A percentile compares a stretch with the other conserved stretches of the same genome.
These are phyloP conservation scores for Blastocystis sp. DNA, from an alignment of 352 stramenopile genomes.

Conservation along the genomic window DNA sequence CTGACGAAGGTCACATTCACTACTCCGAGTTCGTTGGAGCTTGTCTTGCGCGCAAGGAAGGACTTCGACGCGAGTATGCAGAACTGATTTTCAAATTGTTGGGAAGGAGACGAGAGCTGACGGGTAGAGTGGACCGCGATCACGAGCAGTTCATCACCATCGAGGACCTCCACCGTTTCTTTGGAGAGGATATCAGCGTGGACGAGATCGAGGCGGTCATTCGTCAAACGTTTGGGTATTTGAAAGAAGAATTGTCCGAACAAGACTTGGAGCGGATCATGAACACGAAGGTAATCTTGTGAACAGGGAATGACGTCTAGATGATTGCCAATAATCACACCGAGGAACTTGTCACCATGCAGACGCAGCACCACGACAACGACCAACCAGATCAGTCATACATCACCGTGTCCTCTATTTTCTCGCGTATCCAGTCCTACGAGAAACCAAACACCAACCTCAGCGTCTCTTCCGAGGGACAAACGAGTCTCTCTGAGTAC, in stretches of 20 bases:
- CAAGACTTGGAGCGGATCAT: neutral
- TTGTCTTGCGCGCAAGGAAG: neutral
- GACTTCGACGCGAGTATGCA: neutral
- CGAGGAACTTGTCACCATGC: neutral
- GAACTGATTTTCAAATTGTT: constrained; percentile 4
- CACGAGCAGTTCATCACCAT: neutral
- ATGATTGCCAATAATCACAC: constrained; percentile 30
- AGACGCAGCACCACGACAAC: neutral
- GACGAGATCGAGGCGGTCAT: constrained; percentile 18
- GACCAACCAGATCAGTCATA: neutral
- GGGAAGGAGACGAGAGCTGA: neutral
- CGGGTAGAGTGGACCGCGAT: neutral
- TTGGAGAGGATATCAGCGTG: neutral
- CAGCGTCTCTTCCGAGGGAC: neutral
- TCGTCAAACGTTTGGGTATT: neutral
- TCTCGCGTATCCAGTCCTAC: neutral
- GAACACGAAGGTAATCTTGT: neutral
- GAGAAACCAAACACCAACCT: neutral
- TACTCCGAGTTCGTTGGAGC: constrained; percentile 27
- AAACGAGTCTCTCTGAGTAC: no score
- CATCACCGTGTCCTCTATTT: neutral
- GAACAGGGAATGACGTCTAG: neutral
- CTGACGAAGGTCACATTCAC: neutral
- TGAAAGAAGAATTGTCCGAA: neutral
- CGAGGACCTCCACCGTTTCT: constrained; percentile 12